Conservation (phyloP, 768 basidiomycete genomes). For the Asterophora parasitica region DNA sequence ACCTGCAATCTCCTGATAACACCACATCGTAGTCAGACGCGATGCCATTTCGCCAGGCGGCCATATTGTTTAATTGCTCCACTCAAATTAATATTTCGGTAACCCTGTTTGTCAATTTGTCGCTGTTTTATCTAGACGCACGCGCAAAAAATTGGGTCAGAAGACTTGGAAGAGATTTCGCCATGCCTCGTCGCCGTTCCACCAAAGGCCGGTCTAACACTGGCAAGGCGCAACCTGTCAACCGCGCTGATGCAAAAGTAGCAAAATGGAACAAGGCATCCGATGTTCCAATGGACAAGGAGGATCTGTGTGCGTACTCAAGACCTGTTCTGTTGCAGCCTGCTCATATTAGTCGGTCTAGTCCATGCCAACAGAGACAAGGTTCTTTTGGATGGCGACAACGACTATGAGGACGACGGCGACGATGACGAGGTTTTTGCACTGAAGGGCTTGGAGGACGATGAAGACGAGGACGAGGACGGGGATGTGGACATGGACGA, state of each 20-base stretch:
- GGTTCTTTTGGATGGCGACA: constrained; percentile 68
- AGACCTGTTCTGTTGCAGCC: neutral
- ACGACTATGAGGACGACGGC: constrained; percentile 43
- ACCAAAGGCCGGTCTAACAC: constrained; percentile 29
- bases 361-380: constrained; percentile 74
- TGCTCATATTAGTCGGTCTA: constrained; percentile 23
- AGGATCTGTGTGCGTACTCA: constrained; percentile 64
- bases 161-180: too few relatives aligned
- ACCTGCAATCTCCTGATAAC: constrained; percentile 88
- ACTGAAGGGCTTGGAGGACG: constrained; percentile 52
- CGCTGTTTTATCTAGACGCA: constrained; percentile 85
- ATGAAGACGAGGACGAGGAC: constrained; percentile 32
- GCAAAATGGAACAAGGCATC: constrained; percentile 62
- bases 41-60: constrained; percentile 93
- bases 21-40: constrained; percentile 76
- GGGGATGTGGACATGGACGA: constrained; percentile 35
- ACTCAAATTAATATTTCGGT: too few relatives aligned
- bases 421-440: constrained; percentile 84
- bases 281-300: constrained; percentile 74
- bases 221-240: constrained; percentile 41
- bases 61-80: too few relatives aligned
- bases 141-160: neutral
- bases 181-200: constrained; percentile 47
- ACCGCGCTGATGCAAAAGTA: constrained; percentile 48
- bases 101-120: neutral